These are phyloP conservation scores for Quercus berberidifolia DNA, from an alignment of 306 rosid genomes.

Conservation along the genomic window DNA sequence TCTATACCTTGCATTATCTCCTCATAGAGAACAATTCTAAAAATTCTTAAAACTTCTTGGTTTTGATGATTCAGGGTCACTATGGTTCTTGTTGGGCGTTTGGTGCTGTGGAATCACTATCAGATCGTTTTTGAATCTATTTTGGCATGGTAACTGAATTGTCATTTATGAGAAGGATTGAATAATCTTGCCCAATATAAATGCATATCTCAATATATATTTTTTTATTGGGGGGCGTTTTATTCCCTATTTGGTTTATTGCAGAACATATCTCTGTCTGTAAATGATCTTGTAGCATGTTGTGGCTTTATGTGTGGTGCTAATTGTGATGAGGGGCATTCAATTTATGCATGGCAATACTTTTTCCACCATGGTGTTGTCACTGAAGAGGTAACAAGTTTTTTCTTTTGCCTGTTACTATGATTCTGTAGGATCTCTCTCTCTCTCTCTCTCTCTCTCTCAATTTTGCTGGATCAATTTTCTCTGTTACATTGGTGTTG, in stretches of 20 bases:
- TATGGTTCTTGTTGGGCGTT: slow-evolving; percentile 99
- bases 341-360: slow-evolving; percentile 76
- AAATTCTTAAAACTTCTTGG: slow-evolving; percentile 13
- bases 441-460: not conserved
- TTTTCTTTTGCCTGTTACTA: not conserved
- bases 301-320: slow-evolving; percentile 91
- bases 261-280: slow-evolving; percentile 82
- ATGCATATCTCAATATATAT: not conserved
- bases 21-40: not conserved
- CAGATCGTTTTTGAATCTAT: slow-evolving; percentile 88
- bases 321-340: slow-evolving; percentile 87
- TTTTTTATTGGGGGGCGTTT: not conserved
- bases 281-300: slow-evolving; percentile 84
- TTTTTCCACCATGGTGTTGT: slow-evolving; percentile 76
- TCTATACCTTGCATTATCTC: not conserved
- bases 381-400: slow-evolving; percentile 71
- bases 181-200: slow-evolving; percentile 5
- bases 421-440: not conserved
- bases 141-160: slow-evolving; percentile 43
- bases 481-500: not conserved
- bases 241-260: slow-evolving; percentile 18
- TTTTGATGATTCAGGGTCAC: slow-evolving; percentile 68
- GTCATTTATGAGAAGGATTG: slow-evolving; percentile 1
- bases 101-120: slow-evolving; percentile 87
- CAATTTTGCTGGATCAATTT: slow-evolving; percentile 7